A percentile compares a stretch with the other conserved stretches of the same genome.
These are phyloP conservation scores for Coriolopsis trogii DNA, from an alignment of 1,284 basidiomycete species.

Conservation along the genomic window DNA sequence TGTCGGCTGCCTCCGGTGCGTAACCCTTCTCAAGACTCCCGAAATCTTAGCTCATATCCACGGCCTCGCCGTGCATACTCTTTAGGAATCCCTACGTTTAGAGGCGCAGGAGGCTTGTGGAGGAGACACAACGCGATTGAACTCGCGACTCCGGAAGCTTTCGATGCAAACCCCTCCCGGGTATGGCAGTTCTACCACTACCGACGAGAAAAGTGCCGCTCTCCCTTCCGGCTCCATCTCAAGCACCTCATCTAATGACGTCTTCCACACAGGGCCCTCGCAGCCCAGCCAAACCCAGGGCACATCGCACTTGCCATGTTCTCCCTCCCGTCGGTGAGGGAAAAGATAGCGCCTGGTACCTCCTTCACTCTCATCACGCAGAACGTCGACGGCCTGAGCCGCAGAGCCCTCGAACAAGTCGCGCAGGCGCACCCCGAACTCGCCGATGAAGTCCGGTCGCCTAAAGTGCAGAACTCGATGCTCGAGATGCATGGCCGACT, in stretches of 20 bases:
- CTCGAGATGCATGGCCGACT: constrained; percentile 71
- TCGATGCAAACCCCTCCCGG: constrained; percentile 50
- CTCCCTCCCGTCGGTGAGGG: constrained; percentile 41
- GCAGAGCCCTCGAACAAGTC: constrained; percentile 35
- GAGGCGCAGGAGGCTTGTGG: constrained; percentile 65
- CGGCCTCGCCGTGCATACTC: too few relatives aligned
- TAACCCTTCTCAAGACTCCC: not conserved
- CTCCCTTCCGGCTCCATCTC: not conserved
- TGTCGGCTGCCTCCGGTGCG: constrained; percentile 59
- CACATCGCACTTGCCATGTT: constrained; percentile 55
- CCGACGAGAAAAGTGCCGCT: constrained; percentile 51
- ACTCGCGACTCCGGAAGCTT: constrained; percentile 62
- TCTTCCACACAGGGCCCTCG: constrained; percentile 42
- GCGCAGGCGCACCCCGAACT: constrained; percentile 8
- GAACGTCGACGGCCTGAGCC: constrained; percentile 66
- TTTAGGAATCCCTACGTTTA: constrained; percentile 66
- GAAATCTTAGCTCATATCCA: too few relatives aligned
- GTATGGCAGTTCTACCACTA: constrained; percentile 74
- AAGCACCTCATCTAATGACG: not conserved
- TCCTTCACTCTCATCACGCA: constrained; percentile 64
- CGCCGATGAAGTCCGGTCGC: constrained; percentile 10
- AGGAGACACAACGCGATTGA: constrained; percentile 55
- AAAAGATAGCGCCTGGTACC: constrained; percentile 42
- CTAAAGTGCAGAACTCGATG: constrained; percentile 33
- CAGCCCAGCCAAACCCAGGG: constrained; percentile 57